Evolutionary conservation across 2,329 filamentous ascomycete genomes (phyloP).

Genomic region (Cordyceps cateniannulata): DNA sequence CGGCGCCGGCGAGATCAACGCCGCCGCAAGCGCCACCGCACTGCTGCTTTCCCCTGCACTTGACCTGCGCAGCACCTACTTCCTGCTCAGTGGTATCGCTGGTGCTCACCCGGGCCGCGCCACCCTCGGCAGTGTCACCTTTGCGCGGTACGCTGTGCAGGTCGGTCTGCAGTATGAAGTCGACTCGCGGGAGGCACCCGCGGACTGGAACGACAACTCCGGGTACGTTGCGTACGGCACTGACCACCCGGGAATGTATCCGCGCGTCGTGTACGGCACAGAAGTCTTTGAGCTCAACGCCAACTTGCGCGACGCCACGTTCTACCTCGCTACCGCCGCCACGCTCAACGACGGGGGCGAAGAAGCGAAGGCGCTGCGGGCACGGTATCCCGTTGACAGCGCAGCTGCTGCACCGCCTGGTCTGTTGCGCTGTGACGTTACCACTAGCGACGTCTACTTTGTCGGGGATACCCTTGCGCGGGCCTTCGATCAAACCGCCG

Average conservation of each 20-base stretch:
- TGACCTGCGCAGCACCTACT: constrained; percentile 62
- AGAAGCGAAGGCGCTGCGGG: constrained; percentile 38
- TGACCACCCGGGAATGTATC: constrained; percentile 48
- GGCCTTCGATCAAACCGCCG: constrained; percentile 59
- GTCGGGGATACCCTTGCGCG: constrained; percentile 53
- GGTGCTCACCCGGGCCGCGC: constrained; percentile 65
- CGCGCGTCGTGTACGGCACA: constrained; percentile 55
- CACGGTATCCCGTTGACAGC: constrained; percentile 37
- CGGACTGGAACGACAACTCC: constrained; percentile 56
- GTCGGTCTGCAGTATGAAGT: constrained; percentile 72
- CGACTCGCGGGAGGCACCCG: constrained; percentile 60
- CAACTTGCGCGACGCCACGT: constrained; percentile 48
- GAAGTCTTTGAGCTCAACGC: constrained; percentile 64
- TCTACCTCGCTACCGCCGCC: constrained; percentile 42
- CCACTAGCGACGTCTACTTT: constrained; percentile 68
- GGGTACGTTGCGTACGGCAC: constrained; percentile 60
- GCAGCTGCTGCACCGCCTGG: constrained; percentile 42
- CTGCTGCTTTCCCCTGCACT: constrained; percentile 56
- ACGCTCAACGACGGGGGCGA: constrained; percentile 38
- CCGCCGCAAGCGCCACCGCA: constrained; percentile 58
- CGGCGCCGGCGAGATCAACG: constrained; percentile 69
- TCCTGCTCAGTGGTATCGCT: constrained; percentile 65
- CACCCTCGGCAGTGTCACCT: constrained; percentile 60
- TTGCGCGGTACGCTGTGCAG: constrained; percentile 65
- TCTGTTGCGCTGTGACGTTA: constrained; percentile 59